phyloP scores from a whole-genome alignment of 176 grass and related monocot species.

The Rhynchospora pubera region DNA sequence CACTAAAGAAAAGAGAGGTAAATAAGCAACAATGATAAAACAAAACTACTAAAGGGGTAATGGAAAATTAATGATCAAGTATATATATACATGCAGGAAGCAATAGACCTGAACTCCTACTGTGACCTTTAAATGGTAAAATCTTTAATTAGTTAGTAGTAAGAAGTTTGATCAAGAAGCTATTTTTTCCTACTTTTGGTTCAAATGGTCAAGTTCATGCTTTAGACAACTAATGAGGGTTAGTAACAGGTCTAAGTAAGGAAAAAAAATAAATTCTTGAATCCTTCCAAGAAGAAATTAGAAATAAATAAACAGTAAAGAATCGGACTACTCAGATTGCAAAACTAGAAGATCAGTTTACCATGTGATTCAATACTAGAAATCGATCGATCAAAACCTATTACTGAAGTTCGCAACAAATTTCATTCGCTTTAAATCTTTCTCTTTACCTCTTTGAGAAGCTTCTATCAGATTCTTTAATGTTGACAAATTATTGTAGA shows the following conservation, averaged over 20 bases:
- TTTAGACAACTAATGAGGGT: not conserved
- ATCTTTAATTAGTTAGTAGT: not conserved
- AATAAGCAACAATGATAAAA: not conserved
- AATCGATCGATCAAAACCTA: not conserved
- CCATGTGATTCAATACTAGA: not conserved
- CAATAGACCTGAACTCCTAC: not conserved
- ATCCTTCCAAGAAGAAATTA: not conserved
- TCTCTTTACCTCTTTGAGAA: not conserved
- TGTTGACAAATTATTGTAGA: not conserved
- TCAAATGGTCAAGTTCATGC: not conserved
- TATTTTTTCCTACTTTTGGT: not conserved
- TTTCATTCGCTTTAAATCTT: not conserved
- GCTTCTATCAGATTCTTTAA: constrained; percentile 4
- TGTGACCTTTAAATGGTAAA: not conserved
- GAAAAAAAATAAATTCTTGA: not conserved
- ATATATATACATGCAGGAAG: not conserved
- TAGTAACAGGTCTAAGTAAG: not conserved
- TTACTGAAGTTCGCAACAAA: not conserved
- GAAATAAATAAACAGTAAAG: not conserved
- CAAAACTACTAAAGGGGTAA: not conserved
- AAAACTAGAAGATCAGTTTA: not conserved
- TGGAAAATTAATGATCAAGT: not conserved
- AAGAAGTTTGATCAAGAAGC: not conserved
- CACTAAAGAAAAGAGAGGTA: not conserved
- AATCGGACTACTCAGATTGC: not conserved